These are phyloP conservation scores for Nannizziopsis barbatae DNA, from an alignment of 2,329 filamentous ascomycete genomes.

Conservation along the genomic window DNA sequence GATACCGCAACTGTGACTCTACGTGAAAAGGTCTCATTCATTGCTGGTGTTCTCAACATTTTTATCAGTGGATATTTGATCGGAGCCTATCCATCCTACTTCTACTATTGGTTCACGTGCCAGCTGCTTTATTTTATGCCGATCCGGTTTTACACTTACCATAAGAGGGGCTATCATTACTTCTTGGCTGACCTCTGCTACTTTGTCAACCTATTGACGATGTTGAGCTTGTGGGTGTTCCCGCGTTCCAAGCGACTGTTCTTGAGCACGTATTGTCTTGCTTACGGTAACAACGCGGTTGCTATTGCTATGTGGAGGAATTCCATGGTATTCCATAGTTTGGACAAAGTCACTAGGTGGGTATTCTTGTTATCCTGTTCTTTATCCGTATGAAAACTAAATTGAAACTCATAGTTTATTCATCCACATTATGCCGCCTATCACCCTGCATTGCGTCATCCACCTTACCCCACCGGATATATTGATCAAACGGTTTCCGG, in stretches of 20 bases:
- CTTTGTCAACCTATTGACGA: conserved; percentile 81
- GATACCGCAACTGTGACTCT: conserved; percentile 78
- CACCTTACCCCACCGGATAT: conserved; percentile 60
- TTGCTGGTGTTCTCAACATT: conserved; percentile 91
- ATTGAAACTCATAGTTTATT: conserved; percentile 53
- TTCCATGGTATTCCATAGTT: conserved; percentile 92
- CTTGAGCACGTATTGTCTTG: conserved; percentile 81
- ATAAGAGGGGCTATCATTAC: conserved; percentile 86
- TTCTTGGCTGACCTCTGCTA: conserved; percentile 96
- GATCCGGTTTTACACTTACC: conserved; percentile 83
- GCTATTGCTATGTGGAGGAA: conserved; percentile 99
- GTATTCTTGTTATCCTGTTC: conserved; percentile 28
- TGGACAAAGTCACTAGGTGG: conserved; percentile 89
- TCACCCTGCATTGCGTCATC: conserved; percentile 80
- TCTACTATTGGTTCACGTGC: conserved; percentile 83
- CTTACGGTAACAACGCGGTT: conserved; percentile 91
- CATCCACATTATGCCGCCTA: conserved; percentile 98
- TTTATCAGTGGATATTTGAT: conserved; percentile 93
- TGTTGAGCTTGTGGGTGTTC: conserved; percentile 80
- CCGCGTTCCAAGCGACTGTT: conserved; percentile 83
- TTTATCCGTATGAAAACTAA: background rate
- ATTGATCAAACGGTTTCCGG: conserved; percentile 65
- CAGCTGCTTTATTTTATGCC: conserved; percentile 96
- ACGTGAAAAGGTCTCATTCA: conserved; percentile 91
- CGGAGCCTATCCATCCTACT: conserved; percentile 70